Percentiles rank a stretch among this genome's conserved stretches.
Conservation (phyloP, 352 stramenopile genomes). For the Thalassiosira ordinaria region DNA sequence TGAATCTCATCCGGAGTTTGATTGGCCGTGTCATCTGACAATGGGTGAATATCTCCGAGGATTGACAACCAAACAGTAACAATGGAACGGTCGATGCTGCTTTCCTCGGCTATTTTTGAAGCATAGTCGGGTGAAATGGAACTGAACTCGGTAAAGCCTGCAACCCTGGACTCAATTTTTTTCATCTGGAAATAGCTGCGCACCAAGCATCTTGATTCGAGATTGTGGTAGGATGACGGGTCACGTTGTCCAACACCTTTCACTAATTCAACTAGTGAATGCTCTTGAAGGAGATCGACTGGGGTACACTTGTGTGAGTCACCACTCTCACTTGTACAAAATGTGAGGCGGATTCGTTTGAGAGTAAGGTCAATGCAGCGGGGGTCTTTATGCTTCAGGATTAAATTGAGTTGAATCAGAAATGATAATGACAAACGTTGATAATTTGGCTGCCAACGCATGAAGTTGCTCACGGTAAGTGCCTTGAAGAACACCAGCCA, state of each 20-base stretch:
- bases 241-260: constrained; percentile 2
- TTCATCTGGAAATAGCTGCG: background rate
- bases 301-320: constrained; percentile 14
- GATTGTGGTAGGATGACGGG: background rate
- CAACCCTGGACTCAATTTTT: background rate
- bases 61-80: background rate
- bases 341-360: constrained; percentile 12
- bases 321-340: constrained; percentile 11
- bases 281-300: constrained; percentile 22
- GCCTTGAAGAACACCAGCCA: constrained; percentile 24
- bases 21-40: background rate
- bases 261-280: constrained; percentile 1
- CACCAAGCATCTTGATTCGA: background rate
- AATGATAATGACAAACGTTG: constrained; percentile 21
- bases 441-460: constrained; percentile 22
- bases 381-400: constrained; percentile 17
- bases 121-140: background rate
- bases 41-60: background rate
- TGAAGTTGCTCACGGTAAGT: constrained; percentile 27
- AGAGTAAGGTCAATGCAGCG: constrained; percentile 14
- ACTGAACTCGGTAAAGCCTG: background rate
- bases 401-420: constrained; percentile 1
- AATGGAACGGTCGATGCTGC: background rate
- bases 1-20: background rate
- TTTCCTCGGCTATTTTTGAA: background rate